Evolutionary conservation across 2,329 filamentous ascomycete species (phyloP), one percentile per base, ranked within the genome.

Genomic region (Aspergillus pseudoterreus): DNA sequence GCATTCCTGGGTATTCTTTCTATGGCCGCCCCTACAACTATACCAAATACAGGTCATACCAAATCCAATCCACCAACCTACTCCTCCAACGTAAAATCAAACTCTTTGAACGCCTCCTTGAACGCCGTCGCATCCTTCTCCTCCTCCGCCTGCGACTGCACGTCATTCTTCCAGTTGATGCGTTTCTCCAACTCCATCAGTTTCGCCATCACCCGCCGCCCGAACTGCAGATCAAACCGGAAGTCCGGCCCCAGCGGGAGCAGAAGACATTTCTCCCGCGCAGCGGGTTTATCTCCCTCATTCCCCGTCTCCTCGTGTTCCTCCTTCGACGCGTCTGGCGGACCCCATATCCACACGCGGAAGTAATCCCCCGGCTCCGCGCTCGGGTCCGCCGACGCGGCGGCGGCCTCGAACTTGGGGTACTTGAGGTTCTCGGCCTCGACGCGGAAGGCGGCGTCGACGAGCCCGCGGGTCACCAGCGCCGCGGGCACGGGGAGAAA

Each of bases 221-320:
- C 91, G 64, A 95, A 97, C 66, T 97, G 92, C 43, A 96, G 73
- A 66, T 96, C 91, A 67, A 99, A 97, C 12, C 87, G 82, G 57
- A 87, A 82, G 15, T 82, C 84, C 22, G 84, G 75, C 53, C 85
- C 82, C 8, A 96, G 79, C 6, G 83, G 83, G 75, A 97, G 82
- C 48, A 92, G 79, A 52, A 96, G 76, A 51, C 83, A 85, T 59
- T 85, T 85, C 56, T 88, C 83, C 1, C 35, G 65, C 6, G 51
- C 52, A 4, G 42, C 38, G 5, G 49, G 14, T 10, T 51, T 46
- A 4, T 54, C 50, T 22, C 46, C 39, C 1, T 45, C 45, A 17
- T 48, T 15, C 11, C 51, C 50, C 10, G 52, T 47, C 22, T 46
- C 39, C 1, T 50, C 22, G 6, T 53, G 47, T 8, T 54, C 49